Conservation (phyloP, 805 yeast species). For the Candida ipomoeae region DNA sequence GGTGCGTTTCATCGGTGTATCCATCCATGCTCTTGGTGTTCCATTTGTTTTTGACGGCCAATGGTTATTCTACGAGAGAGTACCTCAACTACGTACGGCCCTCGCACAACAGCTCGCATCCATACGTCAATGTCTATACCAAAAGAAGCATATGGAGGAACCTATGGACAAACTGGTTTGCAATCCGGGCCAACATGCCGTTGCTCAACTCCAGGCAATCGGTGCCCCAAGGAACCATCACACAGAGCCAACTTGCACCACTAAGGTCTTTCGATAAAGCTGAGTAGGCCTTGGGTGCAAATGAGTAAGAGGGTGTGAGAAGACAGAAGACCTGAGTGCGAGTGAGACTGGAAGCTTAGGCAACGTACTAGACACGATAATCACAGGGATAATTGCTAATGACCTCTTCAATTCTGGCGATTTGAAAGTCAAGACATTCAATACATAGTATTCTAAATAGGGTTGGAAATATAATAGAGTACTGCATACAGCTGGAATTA, state of each 20-base stretch:
- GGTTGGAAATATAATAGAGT: too few species aligned
- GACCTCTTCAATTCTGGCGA: background rate
- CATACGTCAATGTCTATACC: slow-evolving; percentile 32
- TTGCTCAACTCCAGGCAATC: slow-evolving; percentile 7
- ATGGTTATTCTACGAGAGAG: slow-evolving; percentile 71
- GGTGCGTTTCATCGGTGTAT: slow-evolving; percentile 45
- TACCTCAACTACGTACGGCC: slow-evolving; percentile 47
- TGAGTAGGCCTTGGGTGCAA: too few species aligned
- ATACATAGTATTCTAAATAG: background rate
- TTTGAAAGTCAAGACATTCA: background rate
- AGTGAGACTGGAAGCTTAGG: too few species aligned
- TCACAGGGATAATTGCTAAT: background rate
- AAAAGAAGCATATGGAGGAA: slow-evolving; percentile 23
- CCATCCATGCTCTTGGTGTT: slow-evolving; percentile 50
- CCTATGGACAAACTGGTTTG: slow-evolving; percentile 36
- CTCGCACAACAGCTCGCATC: slow-evolving; percentile 25
- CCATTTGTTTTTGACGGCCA: slow-evolving; percentile 52
- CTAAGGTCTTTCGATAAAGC: slow-evolving; percentile 8
- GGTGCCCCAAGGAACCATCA: slow-evolving; percentile 9
- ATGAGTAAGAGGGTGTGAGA: background rate
- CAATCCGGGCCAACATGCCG: slow-evolving; percentile 24
- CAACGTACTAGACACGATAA: too few species aligned
- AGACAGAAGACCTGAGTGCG: too few species aligned
- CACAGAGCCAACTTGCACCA: slow-evolving; percentile 7
- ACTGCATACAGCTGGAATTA: too few species aligned